These are phyloP conservation scores for Telfairia occidentalis DNA, from an alignment of 331 rosid species.

Conservation along the genomic window DNA sequence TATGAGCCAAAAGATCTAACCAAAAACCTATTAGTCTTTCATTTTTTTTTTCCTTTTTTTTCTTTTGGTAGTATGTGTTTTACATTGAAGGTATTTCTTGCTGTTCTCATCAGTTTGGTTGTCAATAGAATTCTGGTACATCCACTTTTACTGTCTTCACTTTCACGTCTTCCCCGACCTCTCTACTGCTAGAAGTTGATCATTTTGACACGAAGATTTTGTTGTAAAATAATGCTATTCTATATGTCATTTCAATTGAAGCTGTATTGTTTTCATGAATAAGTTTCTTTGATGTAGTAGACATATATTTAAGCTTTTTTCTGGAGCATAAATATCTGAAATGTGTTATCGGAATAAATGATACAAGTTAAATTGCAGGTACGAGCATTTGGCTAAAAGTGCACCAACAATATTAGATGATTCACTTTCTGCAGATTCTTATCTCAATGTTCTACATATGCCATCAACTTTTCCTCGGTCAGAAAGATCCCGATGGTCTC, in stretches of 20 bases:
- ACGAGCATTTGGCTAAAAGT: slow-evolving; percentile 93
- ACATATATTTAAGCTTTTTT: background rate
- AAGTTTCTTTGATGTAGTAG: slow-evolving; percentile 1
- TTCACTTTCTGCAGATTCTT: slow-evolving; percentile 98
- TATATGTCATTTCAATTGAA: background rate
- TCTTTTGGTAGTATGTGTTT: background rate
- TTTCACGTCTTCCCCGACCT: background rate
- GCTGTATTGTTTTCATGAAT: background rate
- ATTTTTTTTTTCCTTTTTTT: background rate
- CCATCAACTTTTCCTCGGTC: slow-evolving; percentile 96
- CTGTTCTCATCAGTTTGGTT: background rate
- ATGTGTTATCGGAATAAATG: slow-evolving; percentile 11
- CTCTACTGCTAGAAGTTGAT: background rate
- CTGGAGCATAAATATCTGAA: slow-evolving; percentile 10
- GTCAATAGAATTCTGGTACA: background rate
- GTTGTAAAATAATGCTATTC: background rate
- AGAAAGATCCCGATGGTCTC: slow-evolving; percentile 77
- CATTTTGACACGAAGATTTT: background rate
- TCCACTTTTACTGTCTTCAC: background rate
- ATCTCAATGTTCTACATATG: slow-evolving; percentile 87
- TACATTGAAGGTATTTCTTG: background rate
- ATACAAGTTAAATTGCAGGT: slow-evolving; percentile 47
- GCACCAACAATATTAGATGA: slow-evolving; percentile 95
- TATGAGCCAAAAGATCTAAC: too few species aligned
- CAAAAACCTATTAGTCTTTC: too few species aligned